phyloP scores from a whole-genome alignment of 1,284 basidiomycete species.

The Austropuccinia psidii region DNA sequence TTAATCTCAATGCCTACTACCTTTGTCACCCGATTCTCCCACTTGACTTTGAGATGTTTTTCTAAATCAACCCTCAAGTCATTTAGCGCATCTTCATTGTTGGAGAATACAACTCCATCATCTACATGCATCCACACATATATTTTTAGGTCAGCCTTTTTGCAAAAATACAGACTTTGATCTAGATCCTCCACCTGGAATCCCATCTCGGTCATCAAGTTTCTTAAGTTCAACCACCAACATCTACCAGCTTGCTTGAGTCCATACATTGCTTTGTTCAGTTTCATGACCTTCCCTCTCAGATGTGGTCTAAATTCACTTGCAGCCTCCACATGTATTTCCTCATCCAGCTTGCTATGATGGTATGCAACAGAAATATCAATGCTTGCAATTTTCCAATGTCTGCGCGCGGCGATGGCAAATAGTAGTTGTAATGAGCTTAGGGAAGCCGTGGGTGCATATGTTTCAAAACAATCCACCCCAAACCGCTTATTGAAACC shows the following conservation, averaged over 20 bases:
- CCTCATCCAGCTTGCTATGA: neutral
- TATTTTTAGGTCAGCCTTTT: no score
- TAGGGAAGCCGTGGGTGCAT: neutral
- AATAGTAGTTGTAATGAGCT: no score
- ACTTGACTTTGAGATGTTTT: neutral
- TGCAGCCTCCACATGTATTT: neutral
- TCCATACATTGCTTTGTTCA: neutral
- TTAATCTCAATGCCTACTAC: no score
- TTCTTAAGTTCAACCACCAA: neutral
- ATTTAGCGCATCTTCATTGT: neutral
- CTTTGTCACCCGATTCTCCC: no score
- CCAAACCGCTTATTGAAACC: neutral
- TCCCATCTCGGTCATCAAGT: neutral
- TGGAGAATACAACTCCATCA: neutral
- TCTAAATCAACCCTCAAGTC: neutral
- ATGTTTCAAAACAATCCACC: neutral
- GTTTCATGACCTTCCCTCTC: neutral
- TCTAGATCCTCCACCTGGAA: neutral
- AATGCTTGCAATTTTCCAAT: neutral
- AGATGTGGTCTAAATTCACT: neutral
- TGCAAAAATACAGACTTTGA: no score
- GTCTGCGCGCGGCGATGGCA: neutral
- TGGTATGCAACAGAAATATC: neutral
- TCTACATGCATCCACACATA: neutral
- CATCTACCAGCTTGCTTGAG: neutral